A percentile compares a stretch with the other conserved stretches of the same genome.
Conservation (phyloP, 805 yeast genomes). For the Saturnispora dispora region DNA sequence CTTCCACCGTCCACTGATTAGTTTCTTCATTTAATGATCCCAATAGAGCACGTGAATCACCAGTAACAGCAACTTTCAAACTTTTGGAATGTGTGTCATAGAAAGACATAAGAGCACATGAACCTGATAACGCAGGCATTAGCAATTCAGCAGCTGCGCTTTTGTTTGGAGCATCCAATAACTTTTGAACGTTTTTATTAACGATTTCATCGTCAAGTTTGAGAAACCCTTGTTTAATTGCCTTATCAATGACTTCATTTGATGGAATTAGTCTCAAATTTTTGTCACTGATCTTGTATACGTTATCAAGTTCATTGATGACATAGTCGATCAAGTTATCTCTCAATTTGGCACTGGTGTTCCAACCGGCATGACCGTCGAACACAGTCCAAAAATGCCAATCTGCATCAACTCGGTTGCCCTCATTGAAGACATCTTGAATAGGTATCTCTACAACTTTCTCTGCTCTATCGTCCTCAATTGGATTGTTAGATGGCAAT, state of each 20-base stretch:
- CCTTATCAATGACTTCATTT: constrained; percentile 64
- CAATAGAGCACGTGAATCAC: constrained; percentile 88
- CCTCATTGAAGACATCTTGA: constrained; percentile 46
- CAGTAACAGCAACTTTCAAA: constrained; percentile 88
- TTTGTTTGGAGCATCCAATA: constrained; percentile 58
- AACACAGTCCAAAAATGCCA: constrained; percentile 94
- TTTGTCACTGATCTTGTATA: constrained; percentile 46
- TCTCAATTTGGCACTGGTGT: constrained; percentile 77
- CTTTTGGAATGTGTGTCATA: constrained; percentile 68
- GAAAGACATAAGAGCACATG: constrained; percentile 83
- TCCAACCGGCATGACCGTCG: constrained; percentile 97
- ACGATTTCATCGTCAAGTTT: constrained; percentile 84
- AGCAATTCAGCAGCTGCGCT: constrained; percentile 63
- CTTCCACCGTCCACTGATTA: constrained; percentile 72
- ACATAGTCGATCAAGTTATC: constrained; percentile 71
- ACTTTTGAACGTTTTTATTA: constrained; percentile 56
- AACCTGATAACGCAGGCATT: constrained; percentile 92
- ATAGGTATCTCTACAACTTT: constrained; percentile 66
- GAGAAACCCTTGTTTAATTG: constrained; percentile 72
- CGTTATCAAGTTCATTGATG: constrained; percentile 63
- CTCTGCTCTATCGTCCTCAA: constrained; percentile 89
- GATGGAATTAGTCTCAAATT: constrained; percentile 53
- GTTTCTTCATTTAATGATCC: constrained; percentile 60
- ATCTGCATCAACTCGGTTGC: constrained; percentile 43
- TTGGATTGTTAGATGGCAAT: constrained; percentile 83